phyloP scores from a whole-genome alignment of 192 early-diverging fungal species.

The Gryganskiella cystojenkinii region DNA sequence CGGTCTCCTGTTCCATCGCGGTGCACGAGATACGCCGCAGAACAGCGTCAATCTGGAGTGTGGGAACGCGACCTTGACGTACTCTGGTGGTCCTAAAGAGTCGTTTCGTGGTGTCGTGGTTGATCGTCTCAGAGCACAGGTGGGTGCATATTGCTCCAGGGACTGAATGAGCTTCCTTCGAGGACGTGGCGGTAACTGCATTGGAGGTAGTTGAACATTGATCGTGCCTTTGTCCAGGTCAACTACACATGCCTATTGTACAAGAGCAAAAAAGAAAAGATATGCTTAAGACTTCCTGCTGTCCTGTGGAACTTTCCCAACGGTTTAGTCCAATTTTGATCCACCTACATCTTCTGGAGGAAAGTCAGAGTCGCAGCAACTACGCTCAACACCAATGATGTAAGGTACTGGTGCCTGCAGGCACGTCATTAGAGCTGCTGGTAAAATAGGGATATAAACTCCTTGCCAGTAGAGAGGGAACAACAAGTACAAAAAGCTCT shows the following conservation, averaged over 20 bases:
- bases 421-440: slow-evolving; percentile 66
- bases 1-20: slow-evolving; percentile 7
- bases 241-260: slow-evolving; percentile 64
- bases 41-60: slow-evolving; percentile 60
- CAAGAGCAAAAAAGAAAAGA: too few species aligned
- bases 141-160: slow-evolving; percentile 67
- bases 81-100: slow-evolving; percentile 65
- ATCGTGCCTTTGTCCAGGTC: slow-evolving; percentile 78
- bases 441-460: slow-evolving; percentile 81
- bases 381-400: slow-evolving; percentile 75
- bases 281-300: too few species aligned
- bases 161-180: slow-evolving; percentile 70
- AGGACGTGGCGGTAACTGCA: slow-evolving; percentile 66
- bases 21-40: slow-evolving; percentile 50
- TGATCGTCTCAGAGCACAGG: slow-evolving; percentile 22
- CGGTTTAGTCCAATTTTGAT: background rate
- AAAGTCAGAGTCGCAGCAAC: slow-evolving; percentile 62
- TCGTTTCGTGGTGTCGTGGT: slow-evolving; percentile 47
- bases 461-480: slow-evolving; percentile 85
- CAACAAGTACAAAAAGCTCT: slow-evolving; percentile 69
- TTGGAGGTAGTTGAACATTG: slow-evolving; percentile 53
- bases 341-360: slow-evolving; percentile 72
- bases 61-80: slow-evolving; percentile 67
- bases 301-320: too few species aligned
- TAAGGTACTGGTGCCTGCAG: slow-evolving; percentile 84